Conservation (phyloP, 495 filamentous ascomycete genomes). For the Penicillium salamii region DNA sequence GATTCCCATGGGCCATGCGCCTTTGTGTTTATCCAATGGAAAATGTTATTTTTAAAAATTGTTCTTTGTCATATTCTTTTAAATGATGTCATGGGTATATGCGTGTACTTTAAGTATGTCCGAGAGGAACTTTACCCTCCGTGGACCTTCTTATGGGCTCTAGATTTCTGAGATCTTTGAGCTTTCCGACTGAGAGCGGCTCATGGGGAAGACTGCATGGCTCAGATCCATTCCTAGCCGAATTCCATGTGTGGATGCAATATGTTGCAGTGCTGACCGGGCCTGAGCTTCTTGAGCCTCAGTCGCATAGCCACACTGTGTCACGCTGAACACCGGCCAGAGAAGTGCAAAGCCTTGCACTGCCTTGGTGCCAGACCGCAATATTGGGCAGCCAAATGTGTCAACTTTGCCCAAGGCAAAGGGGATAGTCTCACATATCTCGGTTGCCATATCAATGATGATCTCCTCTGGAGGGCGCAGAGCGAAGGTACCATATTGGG, state of each 20-base stretch:
- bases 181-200: neutral
- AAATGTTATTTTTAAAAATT: no score
- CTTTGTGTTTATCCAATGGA: neutral
- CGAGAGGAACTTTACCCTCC: no score
- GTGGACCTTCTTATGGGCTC: no score
- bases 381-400: neutral
- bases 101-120: no score
- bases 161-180: no score
- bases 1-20: no score
- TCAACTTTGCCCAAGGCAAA: constrained; percentile 12
- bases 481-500: no score
- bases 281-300: neutral
- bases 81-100: neutral
- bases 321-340: neutral
- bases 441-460: constrained; percentile 11
- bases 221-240: constrained; percentile 1
- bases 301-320: constrained; percentile 1
- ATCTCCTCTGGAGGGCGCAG: neutral
- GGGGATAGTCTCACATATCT: constrained; percentile 14
- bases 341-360: no score
- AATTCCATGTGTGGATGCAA: neutral
- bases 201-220: neutral
- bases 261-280: neutral
- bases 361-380: neutral
- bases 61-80: no score